Conservation (phyloP, 2,329 filamentous ascomycete species). For the Colletotrichum sp. region DNA sequence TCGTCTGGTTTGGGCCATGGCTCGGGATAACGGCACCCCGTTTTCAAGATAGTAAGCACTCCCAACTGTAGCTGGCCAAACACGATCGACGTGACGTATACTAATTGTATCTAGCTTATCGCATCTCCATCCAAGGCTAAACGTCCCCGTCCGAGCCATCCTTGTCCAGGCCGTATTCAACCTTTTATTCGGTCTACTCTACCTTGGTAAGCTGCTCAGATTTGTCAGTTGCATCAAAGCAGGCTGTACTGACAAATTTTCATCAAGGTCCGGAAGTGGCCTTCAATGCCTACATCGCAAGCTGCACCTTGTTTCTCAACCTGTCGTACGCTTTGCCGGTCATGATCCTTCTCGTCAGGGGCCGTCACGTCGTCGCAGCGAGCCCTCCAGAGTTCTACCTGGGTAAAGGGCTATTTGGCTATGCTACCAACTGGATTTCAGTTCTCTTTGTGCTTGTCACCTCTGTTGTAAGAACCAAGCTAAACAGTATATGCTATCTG, state of each 20-base stretch:
- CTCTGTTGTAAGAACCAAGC: not conserved
- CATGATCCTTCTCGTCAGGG: constrained; percentile 39
- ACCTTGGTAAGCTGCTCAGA: constrained; percentile 35
- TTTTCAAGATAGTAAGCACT: constrained; percentile 1
- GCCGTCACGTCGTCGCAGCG: constrained; percentile 31
- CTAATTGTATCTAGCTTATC: not conserved
- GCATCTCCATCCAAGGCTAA: constrained; percentile 38
- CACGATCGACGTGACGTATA: not conserved
- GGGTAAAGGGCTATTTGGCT: not conserved
- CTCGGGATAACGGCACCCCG: constrained; percentile 34
- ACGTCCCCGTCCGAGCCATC: constrained; percentile 47
- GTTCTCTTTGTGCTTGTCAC: constrained; percentile 4
- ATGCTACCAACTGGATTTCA: not conserved
- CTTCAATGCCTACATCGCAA: constrained; percentile 50
- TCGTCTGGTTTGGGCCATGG: constrained; percentile 42
- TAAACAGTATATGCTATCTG: not conserved
- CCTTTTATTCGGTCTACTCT: constrained; percentile 49
- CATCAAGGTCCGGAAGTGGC: constrained; percentile 41
- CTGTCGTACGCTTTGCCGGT: constrained; percentile 50
- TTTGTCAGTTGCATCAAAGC: not conserved
- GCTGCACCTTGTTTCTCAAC: constrained; percentile 50
- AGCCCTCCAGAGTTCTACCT: not conserved
- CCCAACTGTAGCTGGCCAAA: not conserved
- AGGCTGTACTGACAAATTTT: not conserved
- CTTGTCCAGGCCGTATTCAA: constrained; percentile 46